A percentile compares a stretch with the other conserved stretches of the same genome.
Conservation (phyloP, 2,329 filamentous ascomycete species). For the Juglanconis juglandina region DNA sequence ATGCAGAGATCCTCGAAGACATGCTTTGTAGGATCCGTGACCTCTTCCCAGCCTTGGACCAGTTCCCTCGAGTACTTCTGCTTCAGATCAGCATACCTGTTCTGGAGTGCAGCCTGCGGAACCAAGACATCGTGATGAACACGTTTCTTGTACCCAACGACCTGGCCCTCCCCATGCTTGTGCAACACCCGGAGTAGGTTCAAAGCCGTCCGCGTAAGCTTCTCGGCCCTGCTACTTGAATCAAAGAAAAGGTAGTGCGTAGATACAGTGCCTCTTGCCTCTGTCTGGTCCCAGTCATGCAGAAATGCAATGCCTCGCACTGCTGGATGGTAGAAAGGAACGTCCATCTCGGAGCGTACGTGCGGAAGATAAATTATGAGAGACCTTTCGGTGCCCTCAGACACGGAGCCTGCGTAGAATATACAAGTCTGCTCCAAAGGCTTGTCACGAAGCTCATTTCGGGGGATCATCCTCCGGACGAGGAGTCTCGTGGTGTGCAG, state of each 20-base stretch:
- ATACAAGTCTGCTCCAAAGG: constrained; percentile 80
- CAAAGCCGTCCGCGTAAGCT: constrained; percentile 64
- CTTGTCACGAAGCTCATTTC: constrained; percentile 73
- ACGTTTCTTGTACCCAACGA: constrained; percentile 70
- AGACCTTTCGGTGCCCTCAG: constrained; percentile 34
- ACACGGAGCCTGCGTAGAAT: constrained; percentile 49
- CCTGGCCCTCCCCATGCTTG: constrained; percentile 68
- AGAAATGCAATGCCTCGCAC: constrained; percentile 73
- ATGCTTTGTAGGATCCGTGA: constrained; percentile 84
- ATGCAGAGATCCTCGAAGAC: constrained; percentile 94
- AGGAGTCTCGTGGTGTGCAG: constrained; percentile 59
- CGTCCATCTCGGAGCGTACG: constrained; percentile 52
- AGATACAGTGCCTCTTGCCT: constrained; percentile 48
- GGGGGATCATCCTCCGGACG: constrained; percentile 74
- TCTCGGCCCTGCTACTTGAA: constrained; percentile 32
- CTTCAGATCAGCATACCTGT: constrained; percentile 79
- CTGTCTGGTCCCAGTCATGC: constrained; percentile 57
- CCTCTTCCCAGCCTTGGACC: constrained; percentile 76
- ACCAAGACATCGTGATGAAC: constrained; percentile 81
- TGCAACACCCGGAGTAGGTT: constrained; percentile 65
- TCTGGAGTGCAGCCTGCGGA: constrained; percentile 72
- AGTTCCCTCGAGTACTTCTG: constrained; percentile 69
- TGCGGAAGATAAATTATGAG: constrained; percentile 80
- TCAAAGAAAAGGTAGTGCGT: constrained; percentile 59
- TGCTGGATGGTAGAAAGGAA: constrained; percentile 86